Evolutionary conservation across 768 basidiomycete species (phyloP), one percentile per base, ranked within the genome.

Genomic region (Rhodosporidiobolus odoratus): DNA sequence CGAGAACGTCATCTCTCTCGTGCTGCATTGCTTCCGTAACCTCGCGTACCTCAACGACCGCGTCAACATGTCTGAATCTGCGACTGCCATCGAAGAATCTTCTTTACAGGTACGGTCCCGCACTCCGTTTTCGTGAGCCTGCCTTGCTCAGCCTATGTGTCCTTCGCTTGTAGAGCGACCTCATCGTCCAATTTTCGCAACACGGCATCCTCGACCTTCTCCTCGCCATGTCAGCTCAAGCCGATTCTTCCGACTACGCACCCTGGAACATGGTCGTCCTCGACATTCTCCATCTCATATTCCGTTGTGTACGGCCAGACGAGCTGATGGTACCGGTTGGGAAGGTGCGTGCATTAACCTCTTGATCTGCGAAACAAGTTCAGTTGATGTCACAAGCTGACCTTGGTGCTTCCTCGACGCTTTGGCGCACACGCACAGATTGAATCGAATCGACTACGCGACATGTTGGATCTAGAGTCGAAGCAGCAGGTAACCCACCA

Each of bases 21-120:
- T 95, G 19, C 83, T 99, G 19, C 89, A 96, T 78, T 84, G 95
- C 71, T 83, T 96, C 62, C 87, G 96, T 66, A 99, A 99, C 78
- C 85, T 98, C n/a, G 86, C 89, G 1, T 92, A 94, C 78, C 93
- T 98, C 82, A 88, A 88, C 75, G 95, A 98, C 81, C 87, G 89
- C 0, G 80, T 86, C 48, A 88, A 90, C 71, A 85, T 85, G 58
- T 83, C 87, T 70, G 81, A 84, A 32, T 91, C 88, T 69, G 84
- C 88, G 17, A 89, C 94, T 77, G 88, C 88, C 71, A 87, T 87
- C 13, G 91, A 92, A 76, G 85, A 87, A 71, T 86, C 91, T 0
- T 82, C 84, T 13, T 82, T 97, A 21, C 93, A 95, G 81, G 82
- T 81, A 0, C 45, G 54, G 17, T 27, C 23, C 57, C 0, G 25